Conservation (phyloP, 2,329 filamentous ascomycete species). For the Aspergillus alliaceus region DNA sequence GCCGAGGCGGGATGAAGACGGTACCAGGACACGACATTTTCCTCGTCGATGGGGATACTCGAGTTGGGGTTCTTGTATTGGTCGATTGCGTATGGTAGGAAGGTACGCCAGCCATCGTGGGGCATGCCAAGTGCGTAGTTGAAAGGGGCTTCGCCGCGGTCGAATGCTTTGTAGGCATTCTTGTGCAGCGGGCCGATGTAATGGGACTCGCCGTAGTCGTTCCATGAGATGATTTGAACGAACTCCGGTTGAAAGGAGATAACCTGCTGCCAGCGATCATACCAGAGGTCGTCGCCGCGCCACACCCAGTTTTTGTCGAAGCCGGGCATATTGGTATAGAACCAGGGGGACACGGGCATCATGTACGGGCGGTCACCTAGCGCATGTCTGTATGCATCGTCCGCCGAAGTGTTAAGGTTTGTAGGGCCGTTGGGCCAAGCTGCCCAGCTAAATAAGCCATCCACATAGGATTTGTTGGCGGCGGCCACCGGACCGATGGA, state of each 20-base stretch:
- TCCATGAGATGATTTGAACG: constrained; percentile 60
- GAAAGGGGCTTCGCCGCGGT: constrained; percentile 37
- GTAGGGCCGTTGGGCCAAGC: constrained; percentile 42
- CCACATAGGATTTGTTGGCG: constrained; percentile 31
- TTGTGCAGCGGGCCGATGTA: constrained; percentile 54
- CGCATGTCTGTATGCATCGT: constrained; percentile 40
- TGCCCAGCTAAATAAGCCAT: constrained; percentile 44
- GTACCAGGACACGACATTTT: constrained; percentile 28
- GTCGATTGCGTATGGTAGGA: constrained; percentile 36
- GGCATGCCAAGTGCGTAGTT: constrained; percentile 27
- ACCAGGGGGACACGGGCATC: constrained; percentile 59
- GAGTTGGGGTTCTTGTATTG: constrained; percentile 29
- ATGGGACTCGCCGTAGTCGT: constrained; percentile 62
- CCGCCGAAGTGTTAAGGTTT: constrained; percentile 35
- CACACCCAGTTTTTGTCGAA: constrained; percentile 65
- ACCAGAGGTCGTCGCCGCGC: constrained; percentile 60
- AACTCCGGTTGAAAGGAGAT: constrained; percentile 51
- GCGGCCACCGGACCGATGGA: constrained; percentile 33
- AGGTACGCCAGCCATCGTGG: constrained; percentile 29
- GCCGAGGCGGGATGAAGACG: constrained; percentile 13
- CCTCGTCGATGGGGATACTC: constrained; percentile 21
- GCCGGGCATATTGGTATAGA: constrained; percentile 56
- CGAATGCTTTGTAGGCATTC: constrained; percentile 40
- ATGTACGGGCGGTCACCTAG: constrained; percentile 44
- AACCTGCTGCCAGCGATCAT: constrained; percentile 57